A percentile compares a stretch with the other conserved stretches of the same genome.
Conservation (phyloP, 441 rosid genomes). For the Dalechampia spathulata region DNA sequence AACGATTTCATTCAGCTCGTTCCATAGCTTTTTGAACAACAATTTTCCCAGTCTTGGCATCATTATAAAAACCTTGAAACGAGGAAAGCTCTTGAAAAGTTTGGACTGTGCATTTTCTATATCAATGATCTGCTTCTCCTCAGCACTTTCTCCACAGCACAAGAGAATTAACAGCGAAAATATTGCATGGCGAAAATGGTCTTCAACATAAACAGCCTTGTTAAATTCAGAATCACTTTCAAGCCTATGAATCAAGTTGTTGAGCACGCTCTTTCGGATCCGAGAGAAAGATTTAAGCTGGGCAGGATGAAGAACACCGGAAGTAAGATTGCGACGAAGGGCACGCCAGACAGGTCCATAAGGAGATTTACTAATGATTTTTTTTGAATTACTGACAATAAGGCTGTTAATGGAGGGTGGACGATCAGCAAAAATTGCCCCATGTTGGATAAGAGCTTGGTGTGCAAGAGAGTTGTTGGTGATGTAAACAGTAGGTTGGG, state of each 20-base stretch:
- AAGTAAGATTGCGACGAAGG: conserved; percentile 33
- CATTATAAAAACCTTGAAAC: conserved; percentile 21
- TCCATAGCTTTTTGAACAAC: conserved; percentile 17
- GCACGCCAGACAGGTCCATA: conserved; percentile 37
- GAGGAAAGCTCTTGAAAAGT: neutral
- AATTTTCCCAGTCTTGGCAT: conserved; percentile 30
- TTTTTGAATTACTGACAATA: neutral
- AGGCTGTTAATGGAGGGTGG: conserved; percentile 9
- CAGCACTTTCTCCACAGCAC: conserved; percentile 34
- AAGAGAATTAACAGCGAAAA: conserved; percentile 28
- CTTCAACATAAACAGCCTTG: neutral
- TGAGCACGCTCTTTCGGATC: conserved; percentile 25
- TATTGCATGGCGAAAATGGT: conserved; percentile 27
- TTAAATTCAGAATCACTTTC: neutral
- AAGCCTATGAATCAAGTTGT: conserved; percentile 16
- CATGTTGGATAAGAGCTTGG: conserved; percentile 27
- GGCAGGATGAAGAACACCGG: conserved; percentile 31
- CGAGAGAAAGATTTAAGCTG: conserved; percentile 18
- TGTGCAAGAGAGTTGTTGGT: conserved; percentile 27
- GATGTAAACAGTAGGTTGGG: conserved; percentile 20
- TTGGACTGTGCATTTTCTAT: conserved; percentile 14
- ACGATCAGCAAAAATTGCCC: conserved; percentile 33
- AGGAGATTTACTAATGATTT: conserved; percentile 18
- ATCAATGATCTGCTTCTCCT: conserved; percentile 12
- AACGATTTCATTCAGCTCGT: neutral